Evolutionary conservation across 192 early-diverging fungal genomes (phyloP).

Genomic region (Pilobolus umbonatus): DNA sequence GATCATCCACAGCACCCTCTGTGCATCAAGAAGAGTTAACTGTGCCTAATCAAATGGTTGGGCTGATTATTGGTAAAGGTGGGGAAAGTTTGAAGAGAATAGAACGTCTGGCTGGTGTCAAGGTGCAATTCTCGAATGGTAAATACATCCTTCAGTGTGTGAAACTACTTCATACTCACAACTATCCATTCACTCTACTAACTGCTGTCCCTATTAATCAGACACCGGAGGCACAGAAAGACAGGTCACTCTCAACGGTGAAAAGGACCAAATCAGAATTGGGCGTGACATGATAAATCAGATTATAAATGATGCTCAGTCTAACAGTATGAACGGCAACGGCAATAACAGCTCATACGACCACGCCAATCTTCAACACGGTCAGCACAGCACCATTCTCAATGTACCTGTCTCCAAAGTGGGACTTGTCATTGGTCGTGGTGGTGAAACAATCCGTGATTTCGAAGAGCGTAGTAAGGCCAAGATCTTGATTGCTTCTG

Average conservation of each 20-base stretch:
- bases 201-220: too few species aligned
- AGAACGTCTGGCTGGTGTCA: conserved; percentile 58
- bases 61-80: conserved; percentile 74
- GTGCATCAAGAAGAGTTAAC: conserved; percentile 47
- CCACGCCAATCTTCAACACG: conserved; percentile 17
- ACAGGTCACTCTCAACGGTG: conserved; percentile 45
- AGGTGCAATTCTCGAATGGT: conserved; percentile 58
- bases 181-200: neutral
- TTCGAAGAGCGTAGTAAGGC: conserved; percentile 65
- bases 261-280: conserved; percentile 40
- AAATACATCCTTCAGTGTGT: neutral
- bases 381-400: conserved; percentile 38
- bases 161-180: neutral
- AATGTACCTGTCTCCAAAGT: conserved; percentile 65
- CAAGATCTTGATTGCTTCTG: conserved; percentile 65
- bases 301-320: conserved; percentile 38
- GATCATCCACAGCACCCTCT: conserved; percentile 28
- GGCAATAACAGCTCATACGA: neutral
- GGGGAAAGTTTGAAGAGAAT: conserved; percentile 79
- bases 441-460: conserved; percentile 73
- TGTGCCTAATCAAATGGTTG: conserved; percentile 64
- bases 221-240: conserved; percentile 43
- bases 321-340: conserved; percentile 14
- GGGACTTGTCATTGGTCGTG: conserved; percentile 78
- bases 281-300: conserved; percentile 53